Conservation (phyloP, 78 protist genomes). For the Dictyostelium firmibasis region DNA sequence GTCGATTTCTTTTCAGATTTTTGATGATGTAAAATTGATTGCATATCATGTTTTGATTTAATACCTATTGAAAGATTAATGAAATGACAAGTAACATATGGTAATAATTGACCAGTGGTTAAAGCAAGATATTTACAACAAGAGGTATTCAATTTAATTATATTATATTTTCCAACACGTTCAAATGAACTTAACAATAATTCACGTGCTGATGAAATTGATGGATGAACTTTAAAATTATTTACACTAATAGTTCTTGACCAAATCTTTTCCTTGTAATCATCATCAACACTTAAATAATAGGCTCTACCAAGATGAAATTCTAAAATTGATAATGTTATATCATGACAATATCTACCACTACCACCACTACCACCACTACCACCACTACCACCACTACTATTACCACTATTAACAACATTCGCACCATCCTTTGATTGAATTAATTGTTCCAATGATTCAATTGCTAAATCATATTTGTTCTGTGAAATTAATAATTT, state of each 20-base stretch:
- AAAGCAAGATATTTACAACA: slow-evolving; percentile 17
- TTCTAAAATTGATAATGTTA: slow-evolving; percentile 23
- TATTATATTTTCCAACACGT: slow-evolving; percentile 44
- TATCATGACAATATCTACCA: neutral
- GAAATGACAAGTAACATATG: slow-evolving; percentile 46
- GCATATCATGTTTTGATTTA: slow-evolving; percentile 67
- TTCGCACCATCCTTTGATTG: neutral
- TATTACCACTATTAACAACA: neutral
- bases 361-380: neutral
- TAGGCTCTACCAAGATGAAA: slow-evolving; percentile 67
- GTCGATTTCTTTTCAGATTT: neutral
- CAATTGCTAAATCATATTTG: slow-evolving; percentile 22
- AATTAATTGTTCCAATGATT: slow-evolving; percentile 21
- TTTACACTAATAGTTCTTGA: neutral
- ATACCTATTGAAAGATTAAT: slow-evolving; percentile 49
- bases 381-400: neutral
- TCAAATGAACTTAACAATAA: slow-evolving; percentile 1
- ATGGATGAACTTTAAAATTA: neutral
- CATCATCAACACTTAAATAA: neutral
- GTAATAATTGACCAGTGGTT: slow-evolving; percentile 46
- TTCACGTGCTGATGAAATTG: slow-evolving; percentile 20
- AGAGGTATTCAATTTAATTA: slow-evolving; percentile 29
- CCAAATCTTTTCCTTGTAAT: slow-evolving; percentile 16
- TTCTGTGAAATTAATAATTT: slow-evolving; percentile 17
- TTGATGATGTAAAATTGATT: slow-evolving; percentile 41